These are phyloP conservation scores for Diversispora epigaea DNA, from an alignment of 192 early-diverging fungal genomes.

Conservation along the genomic window DNA sequence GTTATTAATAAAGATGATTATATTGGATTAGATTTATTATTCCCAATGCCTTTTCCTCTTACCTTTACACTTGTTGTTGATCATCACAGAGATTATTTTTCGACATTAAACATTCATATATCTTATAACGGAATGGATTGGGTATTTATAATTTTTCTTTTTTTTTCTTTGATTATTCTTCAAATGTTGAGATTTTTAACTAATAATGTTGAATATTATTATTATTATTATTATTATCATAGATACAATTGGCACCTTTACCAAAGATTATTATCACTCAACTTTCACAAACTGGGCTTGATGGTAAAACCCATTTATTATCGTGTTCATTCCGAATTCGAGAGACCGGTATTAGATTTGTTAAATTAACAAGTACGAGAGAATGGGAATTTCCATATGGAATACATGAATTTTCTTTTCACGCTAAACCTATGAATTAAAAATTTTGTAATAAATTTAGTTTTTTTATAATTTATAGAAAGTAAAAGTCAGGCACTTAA, in stretches of 20 bases:
- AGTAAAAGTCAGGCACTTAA: no score
- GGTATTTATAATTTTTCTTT: conserved; percentile 32
- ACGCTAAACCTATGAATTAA: no score
- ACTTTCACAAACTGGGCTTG: not conserved
- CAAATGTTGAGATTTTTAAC: not conserved
- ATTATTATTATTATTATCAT: not conserved
- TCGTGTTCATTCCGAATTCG: conserved; percentile 31
- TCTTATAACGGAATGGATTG: conserved; percentile 44
- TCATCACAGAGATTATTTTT: conserved; percentile 33
- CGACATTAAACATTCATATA: conserved; percentile 31
- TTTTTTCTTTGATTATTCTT: not conserved
- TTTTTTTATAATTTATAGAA: no score
- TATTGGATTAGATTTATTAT: conserved; percentile 57
- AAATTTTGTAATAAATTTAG: no score
- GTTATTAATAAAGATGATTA: conserved; percentile 51
- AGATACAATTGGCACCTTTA: conserved; percentile 14
- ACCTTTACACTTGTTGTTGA: conserved; percentile 17
- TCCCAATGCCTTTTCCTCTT: conserved; percentile 38
- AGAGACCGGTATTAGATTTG: conserved; percentile 43
- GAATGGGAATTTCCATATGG: conserved; percentile 36
- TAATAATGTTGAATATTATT: no score
- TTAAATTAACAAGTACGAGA: conserved; percentile 37
- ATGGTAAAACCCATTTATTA: not conserved
- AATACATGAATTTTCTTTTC: conserved; percentile 44
- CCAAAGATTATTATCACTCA: conserved; percentile 6